Base-by-base conservation (phyloP, 441 rosid genomes). In the Gossypium davidsonii region DNA sequence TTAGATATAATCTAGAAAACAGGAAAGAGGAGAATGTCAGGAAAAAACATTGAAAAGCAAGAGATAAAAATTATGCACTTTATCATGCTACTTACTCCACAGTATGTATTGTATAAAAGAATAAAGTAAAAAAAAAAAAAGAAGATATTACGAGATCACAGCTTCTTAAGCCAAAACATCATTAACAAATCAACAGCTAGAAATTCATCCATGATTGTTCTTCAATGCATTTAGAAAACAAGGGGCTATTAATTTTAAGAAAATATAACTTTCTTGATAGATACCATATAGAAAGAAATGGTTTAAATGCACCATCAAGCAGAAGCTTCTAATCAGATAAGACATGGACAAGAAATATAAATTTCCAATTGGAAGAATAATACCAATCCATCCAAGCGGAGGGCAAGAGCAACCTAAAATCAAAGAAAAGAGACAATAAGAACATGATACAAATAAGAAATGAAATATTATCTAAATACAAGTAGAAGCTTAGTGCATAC, bases 361-460 rank as follows among this genome's bases (percentile, higher is more conserved):
- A 70, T 25, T 67, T 39, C 46, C 72, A 18, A 65, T 20, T 10
- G 71, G 62, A 77, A 74, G 28, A 75, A 77, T 73, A 79, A 3
- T 71, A 94, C 99, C 96, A 94, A 79, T 52, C 98, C 99, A 90
- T 94, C 98, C 86, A 94, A 85, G 63, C 81, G 91, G 53, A 92
- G 94, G 65, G 99, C 96, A 79, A 94, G 82, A 73, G 99, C 96
- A 81, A 94, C 99, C 99, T 92, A 85, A 39, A 84, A 73, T 60
- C 73, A 76, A 20, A 80, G 71, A 72, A 48, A 79, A 67, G 60
- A 46, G 77, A 71, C 48, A 18, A 63, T 79, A 70, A 86, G 84
- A 84, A 71, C 46, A 71, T 37, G 37, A 58, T 11, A 18, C 14
- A 25, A 62, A 42, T 17, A 76, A 74, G 34, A 17, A 18, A 9